phyloP scores from a whole-genome alignment of 1,284 basidiomycete genomes.

The Prillingera fragicola region DNA sequence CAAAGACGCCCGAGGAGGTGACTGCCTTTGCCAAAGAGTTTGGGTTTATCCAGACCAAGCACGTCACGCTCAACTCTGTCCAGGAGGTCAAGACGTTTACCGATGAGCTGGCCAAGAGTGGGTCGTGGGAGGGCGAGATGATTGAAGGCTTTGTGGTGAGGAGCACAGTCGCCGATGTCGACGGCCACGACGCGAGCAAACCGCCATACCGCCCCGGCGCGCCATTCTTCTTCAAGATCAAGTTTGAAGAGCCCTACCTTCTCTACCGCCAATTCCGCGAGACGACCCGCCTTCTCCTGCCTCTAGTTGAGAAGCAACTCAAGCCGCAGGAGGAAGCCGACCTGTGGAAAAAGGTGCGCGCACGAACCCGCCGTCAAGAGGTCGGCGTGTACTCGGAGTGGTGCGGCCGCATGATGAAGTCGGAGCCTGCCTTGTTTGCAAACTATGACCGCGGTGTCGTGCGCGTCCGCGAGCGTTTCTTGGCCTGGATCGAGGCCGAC shows the following conservation, averaged over 20 bases:
- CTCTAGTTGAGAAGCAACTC: conserved; percentile 33
- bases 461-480: conserved; percentile 70
- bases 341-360: conserved; percentile 36
- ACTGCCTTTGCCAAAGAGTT: conserved; percentile 78
- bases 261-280: conserved; percentile 99
- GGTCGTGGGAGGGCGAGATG: conserved; percentile 75
- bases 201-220: conserved; percentile 71
- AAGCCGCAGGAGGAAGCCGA: conserved; percentile 20
- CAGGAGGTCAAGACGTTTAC: conserved; percentile 69
- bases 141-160: conserved; percentile 97
- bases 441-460: conserved; percentile 70
- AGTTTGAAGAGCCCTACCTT: conserved; percentile 98
- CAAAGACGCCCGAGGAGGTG: conserved; percentile 63
- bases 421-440: conserved; percentile 60
- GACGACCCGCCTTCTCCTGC: conserved; percentile 72
- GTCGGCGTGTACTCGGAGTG: conserved; percentile 49
- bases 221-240: conserved; percentile 98
- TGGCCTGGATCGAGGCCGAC: conserved; percentile 61
- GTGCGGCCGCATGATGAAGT: conserved; percentile 57
- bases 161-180: conserved; percentile 54
- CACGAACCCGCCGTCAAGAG: conserved; percentile 45
- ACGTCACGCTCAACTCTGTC: conserved; percentile 59
- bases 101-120: conserved; percentile 60
- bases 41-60: conserved; percentile 83
- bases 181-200: conserved; percentile 25